These are phyloP conservation scores for Didymella glomerata DNA, from an alignment of 2,329 filamentous ascomycete genomes.

Conservation along the genomic window DNA sequence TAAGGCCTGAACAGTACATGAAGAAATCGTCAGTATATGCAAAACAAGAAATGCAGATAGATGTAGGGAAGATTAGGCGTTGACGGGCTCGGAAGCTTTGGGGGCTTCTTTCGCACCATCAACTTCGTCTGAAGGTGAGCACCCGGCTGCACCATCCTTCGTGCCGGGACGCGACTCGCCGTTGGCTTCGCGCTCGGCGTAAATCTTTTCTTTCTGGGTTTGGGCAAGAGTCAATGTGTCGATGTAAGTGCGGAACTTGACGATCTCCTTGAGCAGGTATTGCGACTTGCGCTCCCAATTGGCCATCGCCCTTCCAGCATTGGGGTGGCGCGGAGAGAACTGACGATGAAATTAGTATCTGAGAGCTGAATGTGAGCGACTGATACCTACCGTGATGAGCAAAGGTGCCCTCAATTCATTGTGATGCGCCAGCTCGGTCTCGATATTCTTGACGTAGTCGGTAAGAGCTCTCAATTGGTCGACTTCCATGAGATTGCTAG, in stretches of 20 bases:
- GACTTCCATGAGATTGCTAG: slow-evolving; percentile 77
- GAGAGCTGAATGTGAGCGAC: not conserved
- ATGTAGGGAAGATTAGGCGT: slow-evolving; percentile 25
- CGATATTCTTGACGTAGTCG: slow-evolving; percentile 83
- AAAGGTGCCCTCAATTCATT: slow-evolving; percentile 88
- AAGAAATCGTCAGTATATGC: slow-evolving; percentile 41
- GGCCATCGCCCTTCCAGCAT: slow-evolving; percentile 82
- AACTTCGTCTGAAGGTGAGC: slow-evolving; percentile 30
- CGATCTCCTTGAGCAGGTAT: slow-evolving; percentile 89
- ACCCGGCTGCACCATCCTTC: slow-evolving; percentile 22
- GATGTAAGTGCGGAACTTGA: slow-evolving; percentile 96
- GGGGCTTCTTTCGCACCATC: slow-evolving; percentile 48
- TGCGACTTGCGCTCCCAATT: slow-evolving; percentile 98
- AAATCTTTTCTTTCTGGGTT: slow-evolving; percentile 73
- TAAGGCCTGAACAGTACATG: slow-evolving; percentile 41
- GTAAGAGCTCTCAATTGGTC: slow-evolving; percentile 81
- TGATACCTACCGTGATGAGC: slow-evolving; percentile 72
- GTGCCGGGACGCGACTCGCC: slow-evolving; percentile 29
- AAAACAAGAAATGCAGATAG: slow-evolving; percentile 22
- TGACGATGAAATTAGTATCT: slow-evolving; percentile 40
- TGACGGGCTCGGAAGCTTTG: slow-evolving; percentile 37
- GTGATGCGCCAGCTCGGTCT: slow-evolving; percentile 84
- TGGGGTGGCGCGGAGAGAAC: slow-evolving; percentile 85
- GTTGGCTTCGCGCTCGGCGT: slow-evolving; percentile 54
- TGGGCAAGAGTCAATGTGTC: slow-evolving; percentile 80